These are phyloP conservation scores for Zalaria sp. DNA, from an alignment of 2,329 filamentous ascomycete species.

Conservation along the genomic window DNA sequence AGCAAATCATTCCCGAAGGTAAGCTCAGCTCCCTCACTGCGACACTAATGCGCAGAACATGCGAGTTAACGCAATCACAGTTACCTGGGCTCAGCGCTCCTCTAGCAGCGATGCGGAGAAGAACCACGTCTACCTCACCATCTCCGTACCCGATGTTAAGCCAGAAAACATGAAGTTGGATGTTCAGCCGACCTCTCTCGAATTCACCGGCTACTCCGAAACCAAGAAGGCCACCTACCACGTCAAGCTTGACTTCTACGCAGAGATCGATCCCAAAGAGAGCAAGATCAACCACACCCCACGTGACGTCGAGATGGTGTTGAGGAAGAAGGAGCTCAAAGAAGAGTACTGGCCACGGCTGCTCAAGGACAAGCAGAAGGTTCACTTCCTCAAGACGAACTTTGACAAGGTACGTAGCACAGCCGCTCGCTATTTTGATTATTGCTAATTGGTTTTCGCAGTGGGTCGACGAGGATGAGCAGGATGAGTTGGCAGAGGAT, in stretches of 20 bases:
- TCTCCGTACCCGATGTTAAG: conserved; percentile 75
- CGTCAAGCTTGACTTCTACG: conserved; percentile 76
- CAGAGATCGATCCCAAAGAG: conserved; percentile 73
- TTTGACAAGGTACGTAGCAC: conserved; percentile 70
- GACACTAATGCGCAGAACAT: not conserved
- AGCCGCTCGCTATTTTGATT: not conserved
- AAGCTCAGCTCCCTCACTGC: conserved; percentile 2
- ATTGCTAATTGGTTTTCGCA: conserved; percentile 14
- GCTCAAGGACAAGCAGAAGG: conserved; percentile 77
- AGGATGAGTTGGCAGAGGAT: conserved; percentile 76
- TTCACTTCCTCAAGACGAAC: conserved; percentile 95
- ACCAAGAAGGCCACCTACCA: conserved; percentile 79
- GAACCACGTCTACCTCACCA: conserved; percentile 91
- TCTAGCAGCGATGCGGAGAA: conserved; percentile 63
- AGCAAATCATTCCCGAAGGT: conserved; percentile 23
- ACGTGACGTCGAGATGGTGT: conserved; percentile 77
- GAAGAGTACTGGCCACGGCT: conserved; percentile 92
- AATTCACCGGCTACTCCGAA: conserved; percentile 69
- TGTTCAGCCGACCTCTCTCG: conserved; percentile 60
- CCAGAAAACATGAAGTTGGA: conserved; percentile 66
- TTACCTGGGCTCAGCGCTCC: conserved; percentile 97
- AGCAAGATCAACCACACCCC: conserved; percentile 79
- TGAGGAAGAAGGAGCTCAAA: conserved; percentile 94
- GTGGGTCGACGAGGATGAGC: conserved; percentile 98
- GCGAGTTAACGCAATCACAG: conserved; percentile 32